phyloP scores from a whole-genome alignment of 331 rosid genomes.

The Rosa hybrid region DNA sequence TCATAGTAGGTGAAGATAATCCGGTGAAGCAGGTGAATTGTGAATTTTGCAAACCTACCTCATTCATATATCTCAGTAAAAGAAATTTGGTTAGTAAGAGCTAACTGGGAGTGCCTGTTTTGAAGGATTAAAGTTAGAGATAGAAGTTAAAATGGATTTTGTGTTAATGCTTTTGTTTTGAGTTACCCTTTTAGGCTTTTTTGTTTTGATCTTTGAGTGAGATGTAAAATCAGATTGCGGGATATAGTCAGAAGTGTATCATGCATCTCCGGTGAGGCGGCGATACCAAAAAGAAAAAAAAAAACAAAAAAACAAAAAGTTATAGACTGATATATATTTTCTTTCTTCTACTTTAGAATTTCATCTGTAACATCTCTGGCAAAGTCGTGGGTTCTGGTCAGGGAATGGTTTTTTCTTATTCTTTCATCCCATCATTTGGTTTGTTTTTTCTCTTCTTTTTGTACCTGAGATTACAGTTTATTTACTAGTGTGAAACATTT shows the following conservation, averaged over 20 bases:
- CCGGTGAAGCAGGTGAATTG: conserved; percentile 71
- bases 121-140: conserved; percentile 70
- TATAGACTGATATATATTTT: conserved; percentile 29
- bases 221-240: conserved; percentile 96
- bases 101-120: conserved; percentile 79
- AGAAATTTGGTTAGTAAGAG: conserved; percentile 59
- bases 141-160: conserved; percentile 67
- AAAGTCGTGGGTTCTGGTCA: conserved; percentile 61
- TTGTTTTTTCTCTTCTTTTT: conserved; percentile 40
- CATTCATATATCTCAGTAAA: conserved; percentile 43
- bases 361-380: conserved; percentile 51
- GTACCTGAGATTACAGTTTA: conserved; percentile 60
- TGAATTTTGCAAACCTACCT: conserved; percentile 59
- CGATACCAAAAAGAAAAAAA: conserved; percentile 45
- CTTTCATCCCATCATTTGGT: conserved; percentile 55
- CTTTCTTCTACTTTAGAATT: conserved; percentile 39
- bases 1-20: conserved; percentile 66
- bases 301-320: conserved; percentile 24
- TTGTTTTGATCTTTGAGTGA: conserved; percentile 74
- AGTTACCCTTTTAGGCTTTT: conserved; percentile 56
- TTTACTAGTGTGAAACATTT: conserved; percentile 74
- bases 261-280: conserved; percentile 82
- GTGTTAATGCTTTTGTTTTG: conserved; percentile 68
- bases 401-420: conserved; percentile 46
- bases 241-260: conserved; percentile 85